Base-by-base conservation (phyloP, 257 asterid species). In the Solanum boliviense region DNA sequence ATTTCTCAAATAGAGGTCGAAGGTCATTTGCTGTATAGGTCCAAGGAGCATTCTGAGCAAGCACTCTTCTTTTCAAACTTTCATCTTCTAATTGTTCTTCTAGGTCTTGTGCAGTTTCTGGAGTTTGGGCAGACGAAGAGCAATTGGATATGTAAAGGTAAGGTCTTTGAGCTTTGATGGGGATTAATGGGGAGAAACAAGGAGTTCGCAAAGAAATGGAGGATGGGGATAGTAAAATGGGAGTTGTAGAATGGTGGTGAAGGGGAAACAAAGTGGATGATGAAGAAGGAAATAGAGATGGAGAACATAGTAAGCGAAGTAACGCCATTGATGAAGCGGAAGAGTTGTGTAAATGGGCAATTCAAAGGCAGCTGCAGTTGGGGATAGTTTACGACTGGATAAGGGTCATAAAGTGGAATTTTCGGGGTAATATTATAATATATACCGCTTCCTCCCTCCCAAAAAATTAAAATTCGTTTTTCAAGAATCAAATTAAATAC, bases 21-120 rank as follows among this genome's bases (percentile, higher is more conserved):
- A 97, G 89, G 88, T 94, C 98, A 73, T 92, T 95, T 13, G 39
- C 92, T 23, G 95, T 91, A 89, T 92, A 88, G 3, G 92, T 92
- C 98, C 98, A 97, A 2, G 99, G 98, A 87, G 95, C 93, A 91
- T 97, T 95, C 93, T 94, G 96, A 74, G 93, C 95, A 41, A 97
- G 92, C 84, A 97, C 36, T 90, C 94, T 93, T 78, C 94, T 91
- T 27, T 88, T 89, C 21, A 95, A 92, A 83, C 85, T 34, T 86
- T 78, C 95, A 56, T 81, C 91, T 73, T 75, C 90, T 25, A 87
- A 88, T 92, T 84, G 89, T 91, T 5, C 90, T 31, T 67, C 79
- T 68, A 6, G 36, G 65, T 87, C 86, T 21, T 31, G 73, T 78
- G 62, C 78, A 48, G 31, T 84, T 41, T 32, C 78, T 31, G 15